Conservation (phyloP, 179 eudicot genomes). For the Vitellaria paradoxa region DNA sequence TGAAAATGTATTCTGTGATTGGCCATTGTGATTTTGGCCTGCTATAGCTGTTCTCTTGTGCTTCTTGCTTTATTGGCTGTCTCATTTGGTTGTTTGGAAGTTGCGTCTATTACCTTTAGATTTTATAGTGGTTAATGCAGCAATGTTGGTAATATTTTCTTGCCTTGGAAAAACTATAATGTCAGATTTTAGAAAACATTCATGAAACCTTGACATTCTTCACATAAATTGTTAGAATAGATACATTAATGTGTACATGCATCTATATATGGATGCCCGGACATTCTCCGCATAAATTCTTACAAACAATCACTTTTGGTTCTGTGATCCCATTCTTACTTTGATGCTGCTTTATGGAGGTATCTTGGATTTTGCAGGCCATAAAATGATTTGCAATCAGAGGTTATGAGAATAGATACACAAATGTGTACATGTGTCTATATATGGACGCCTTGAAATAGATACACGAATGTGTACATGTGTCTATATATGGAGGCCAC, state of each 20-base stretch:
- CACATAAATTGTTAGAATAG: not conserved
- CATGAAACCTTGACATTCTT: not conserved
- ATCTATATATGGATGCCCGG: no score
- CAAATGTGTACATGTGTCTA: no score
- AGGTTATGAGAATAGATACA: no score
- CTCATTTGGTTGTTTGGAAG: not conserved
- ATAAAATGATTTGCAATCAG: no score
- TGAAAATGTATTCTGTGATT: not conserved
- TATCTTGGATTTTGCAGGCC: no score
- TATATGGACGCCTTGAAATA: no score
- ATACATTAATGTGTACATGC: not conserved
- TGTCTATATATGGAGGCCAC: no score
- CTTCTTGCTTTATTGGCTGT: not conserved
- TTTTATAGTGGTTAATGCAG: not conserved
- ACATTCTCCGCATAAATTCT: no score
- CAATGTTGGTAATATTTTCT: not conserved
- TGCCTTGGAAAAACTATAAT: not conserved
- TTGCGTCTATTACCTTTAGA: not conserved
- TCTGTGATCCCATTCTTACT: no score
- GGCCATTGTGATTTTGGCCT: not conserved
- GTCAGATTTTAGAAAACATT: not conserved
- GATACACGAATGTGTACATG: no score
- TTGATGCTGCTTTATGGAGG: no score
- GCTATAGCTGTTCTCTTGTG: not conserved
- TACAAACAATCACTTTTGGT: no score